These are phyloP conservation scores for Coemansia sp. DNA, from an alignment of 192 early-diverging fungal species.

Conservation along the genomic window DNA sequence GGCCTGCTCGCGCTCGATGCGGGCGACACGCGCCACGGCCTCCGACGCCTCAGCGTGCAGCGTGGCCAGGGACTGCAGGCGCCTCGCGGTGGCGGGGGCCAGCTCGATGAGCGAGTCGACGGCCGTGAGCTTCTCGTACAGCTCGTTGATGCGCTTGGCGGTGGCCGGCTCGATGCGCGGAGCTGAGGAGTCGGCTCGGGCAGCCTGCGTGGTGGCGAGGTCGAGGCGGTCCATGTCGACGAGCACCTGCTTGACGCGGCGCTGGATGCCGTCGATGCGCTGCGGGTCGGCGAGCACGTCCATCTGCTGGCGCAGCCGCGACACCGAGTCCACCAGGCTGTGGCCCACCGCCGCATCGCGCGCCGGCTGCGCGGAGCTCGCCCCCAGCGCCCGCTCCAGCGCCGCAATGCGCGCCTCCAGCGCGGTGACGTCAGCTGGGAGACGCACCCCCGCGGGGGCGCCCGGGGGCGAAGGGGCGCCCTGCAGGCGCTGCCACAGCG, in stretches of 20 bases:
- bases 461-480: too few species aligned
- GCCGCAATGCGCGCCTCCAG: constrained; percentile 41
- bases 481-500: constrained; percentile 19
- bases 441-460: too few species aligned
- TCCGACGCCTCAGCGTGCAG: constrained; percentile 83
- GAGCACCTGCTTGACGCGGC: constrained; percentile 46
- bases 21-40: constrained; percentile 71
- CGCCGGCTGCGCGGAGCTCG: not conserved
- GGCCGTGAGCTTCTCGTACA: constrained; percentile 53
- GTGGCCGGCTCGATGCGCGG: constrained; percentile 21
- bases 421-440: not conserved
- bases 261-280: constrained; percentile 46
- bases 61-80: constrained; percentile 74
- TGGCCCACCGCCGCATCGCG: constrained; percentile 50
- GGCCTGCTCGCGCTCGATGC: constrained; percentile 69
- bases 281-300: constrained; percentile 43
- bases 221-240: constrained; percentile 49
- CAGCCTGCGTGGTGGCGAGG: constrained; percentile 18
- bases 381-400: constrained; percentile 34
- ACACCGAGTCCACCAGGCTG: constrained; percentile 66
- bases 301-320: constrained; percentile 36
- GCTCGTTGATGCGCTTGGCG: constrained; percentile 31
- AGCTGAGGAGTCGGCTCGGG: not conserved
- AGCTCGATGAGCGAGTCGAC: constrained; percentile 79
- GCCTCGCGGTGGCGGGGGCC: constrained; percentile 74